Percentiles rank a stretch among this genome's conserved stretches.
These are phyloP conservation scores for Aristolochia californica DNA, from an alignment of 164 flowering plant species.

Conservation along the genomic window DNA sequence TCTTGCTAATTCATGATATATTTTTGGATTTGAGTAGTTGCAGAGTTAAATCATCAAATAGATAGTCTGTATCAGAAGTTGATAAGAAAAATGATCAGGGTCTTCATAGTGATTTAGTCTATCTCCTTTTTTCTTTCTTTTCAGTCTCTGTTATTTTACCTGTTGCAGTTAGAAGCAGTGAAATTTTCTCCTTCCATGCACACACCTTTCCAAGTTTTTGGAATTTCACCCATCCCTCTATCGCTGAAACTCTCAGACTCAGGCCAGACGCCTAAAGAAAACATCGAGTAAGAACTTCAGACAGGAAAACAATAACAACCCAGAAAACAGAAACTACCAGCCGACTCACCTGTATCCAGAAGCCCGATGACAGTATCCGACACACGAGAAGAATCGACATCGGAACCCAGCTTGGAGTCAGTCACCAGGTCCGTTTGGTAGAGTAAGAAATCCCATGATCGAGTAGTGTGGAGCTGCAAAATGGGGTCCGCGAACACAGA, in stretches of 20 bases:
- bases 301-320: background rate
- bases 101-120: too few species aligned
- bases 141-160: conserved; percentile 5
- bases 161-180: conserved; percentile 41
- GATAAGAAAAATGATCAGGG: background rate
- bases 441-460: conserved; percentile 51
- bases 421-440: conserved; percentile 21
- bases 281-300: background rate
- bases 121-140: too few species aligned
- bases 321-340: background rate
- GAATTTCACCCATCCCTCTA: conserved; percentile 35
- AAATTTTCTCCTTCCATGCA: conserved; percentile 32
- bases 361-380: conserved; percentile 40
- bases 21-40: background rate
- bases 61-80: background rate
- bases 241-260: conserved; percentile 51
- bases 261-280: conserved; percentile 44
- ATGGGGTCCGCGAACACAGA: conserved; percentile 47
- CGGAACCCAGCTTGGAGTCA: conserved; percentile 11
- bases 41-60: background rate
- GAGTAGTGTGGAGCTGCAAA: conserved; percentile 48
- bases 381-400: background rate
- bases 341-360: conserved; percentile 36
- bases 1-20: background rate
- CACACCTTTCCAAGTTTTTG: conserved; percentile 43